Base-by-base conservation (phyloP, 805 yeast species). In the Wickerhamomyces ciferrii region DNA sequence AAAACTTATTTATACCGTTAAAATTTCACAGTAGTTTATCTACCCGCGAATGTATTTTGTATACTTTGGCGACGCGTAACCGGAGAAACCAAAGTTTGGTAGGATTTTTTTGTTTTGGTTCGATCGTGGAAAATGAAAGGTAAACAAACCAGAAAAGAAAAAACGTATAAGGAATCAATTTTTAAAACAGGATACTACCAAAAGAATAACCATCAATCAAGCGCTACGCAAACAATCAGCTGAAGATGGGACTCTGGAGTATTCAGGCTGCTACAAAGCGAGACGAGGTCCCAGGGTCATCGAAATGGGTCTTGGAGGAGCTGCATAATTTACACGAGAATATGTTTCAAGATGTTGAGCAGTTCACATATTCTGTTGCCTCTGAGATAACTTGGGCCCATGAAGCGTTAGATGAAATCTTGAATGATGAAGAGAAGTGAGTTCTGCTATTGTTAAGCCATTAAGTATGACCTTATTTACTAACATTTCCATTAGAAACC, bases 291-390 rank as follows among this genome's bases (percentile, higher is more conserved):
- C 80, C 80, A 1, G 84, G 83, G 7, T 63, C 81, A 2, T 72
- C 79, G 13, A 72, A 66, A 50, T 78, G 81, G 79, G 65, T 76
- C 42, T 66, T 75, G 31, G 61, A 61, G 43, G 80, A 77, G 53
- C 60, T 74, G 58, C 56, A 60, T 46, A 62, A 67, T 15, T 66
- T 70, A 27, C 66, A 66, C 50, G 66, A 64, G 39, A 62, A 67
- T 45, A 70, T 75, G 51, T 52, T 59, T 11, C 58, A 63, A 20
- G 66, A 67, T 47, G 56, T 67, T 14, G 76, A 70, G 45, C 69
- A 66, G 36, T 61, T 75, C 40, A 69, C 72, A 15, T 62, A 61
- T 24, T 64, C 66, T 7, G 65, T 75, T 6, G 59, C 67, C 8
- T 55, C 68, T 13, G 74, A 71, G 38, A 51, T 74, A 31, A 66